Percentiles rank a stretch among this genome's conserved stretches.
These are phyloP conservation scores for Russula virescens DNA, from an alignment of 768 basidiomycete species.

Conservation along the genomic window DNA sequence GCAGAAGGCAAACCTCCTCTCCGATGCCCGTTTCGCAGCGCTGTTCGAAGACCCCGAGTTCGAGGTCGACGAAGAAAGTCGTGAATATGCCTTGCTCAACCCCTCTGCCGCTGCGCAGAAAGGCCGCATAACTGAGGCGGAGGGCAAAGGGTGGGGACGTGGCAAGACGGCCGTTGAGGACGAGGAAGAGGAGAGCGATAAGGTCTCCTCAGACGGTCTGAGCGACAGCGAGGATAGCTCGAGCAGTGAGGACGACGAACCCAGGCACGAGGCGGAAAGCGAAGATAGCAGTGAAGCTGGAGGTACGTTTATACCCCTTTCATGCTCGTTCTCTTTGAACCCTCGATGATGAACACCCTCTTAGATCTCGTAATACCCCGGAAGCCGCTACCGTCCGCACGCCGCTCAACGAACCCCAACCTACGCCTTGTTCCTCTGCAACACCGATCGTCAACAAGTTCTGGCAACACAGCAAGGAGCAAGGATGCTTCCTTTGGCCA, in stretches of 20 bases:
- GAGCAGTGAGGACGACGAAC: background rate
- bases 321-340: background rate
- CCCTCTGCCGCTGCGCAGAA: constrained; percentile 69
- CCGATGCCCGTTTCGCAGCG: constrained; percentile 83
- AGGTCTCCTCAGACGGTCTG: constrained; percentile 41
- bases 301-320: constrained; percentile 26
- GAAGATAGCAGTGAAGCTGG: constrained; percentile 45
- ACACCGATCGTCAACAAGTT: constrained; percentile 33
- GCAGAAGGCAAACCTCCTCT: constrained; percentile 51
- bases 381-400: constrained; percentile 3
- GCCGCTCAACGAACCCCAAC: constrained; percentile 42
- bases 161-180: constrained; percentile 30
- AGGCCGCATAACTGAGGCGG: constrained; percentile 12
- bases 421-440: constrained; percentile 65
- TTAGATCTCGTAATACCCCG: background rate
- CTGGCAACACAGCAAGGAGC: constrained; percentile 33
- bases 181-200: constrained; percentile 80
- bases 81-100: constrained; percentile 91
- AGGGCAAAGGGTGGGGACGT: constrained; percentile 20
- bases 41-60: constrained; percentile 91
- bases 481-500: constrained; percentile 66
- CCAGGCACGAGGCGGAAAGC: constrained; percentile 20
- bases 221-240: constrained; percentile 28
- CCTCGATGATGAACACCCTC: background rate
- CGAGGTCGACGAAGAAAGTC: constrained; percentile 79